phyloP scores from a whole-genome alignment of 345 rosid species.

The Erucastrum elatum region DNA sequence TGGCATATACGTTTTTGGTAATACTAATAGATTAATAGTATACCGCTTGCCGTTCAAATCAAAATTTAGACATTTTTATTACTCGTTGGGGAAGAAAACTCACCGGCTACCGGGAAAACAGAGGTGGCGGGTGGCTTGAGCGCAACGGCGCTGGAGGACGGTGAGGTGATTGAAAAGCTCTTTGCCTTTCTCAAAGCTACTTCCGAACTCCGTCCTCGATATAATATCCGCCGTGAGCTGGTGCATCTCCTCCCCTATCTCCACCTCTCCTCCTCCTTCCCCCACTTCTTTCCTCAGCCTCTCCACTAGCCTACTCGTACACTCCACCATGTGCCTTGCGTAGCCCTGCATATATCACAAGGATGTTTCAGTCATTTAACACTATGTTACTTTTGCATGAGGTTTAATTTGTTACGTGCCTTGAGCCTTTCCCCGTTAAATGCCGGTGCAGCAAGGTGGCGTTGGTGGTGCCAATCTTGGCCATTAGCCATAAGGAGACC shows the following conservation, averaged over 20 bases:
- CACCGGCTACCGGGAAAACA: constrained; percentile 95
- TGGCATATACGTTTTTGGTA: neutral
- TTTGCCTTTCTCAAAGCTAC: constrained; percentile 82
- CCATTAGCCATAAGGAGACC: constrained; percentile 88
- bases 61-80: neutral
- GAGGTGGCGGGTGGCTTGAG: constrained; percentile 81
- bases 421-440: constrained; percentile 65
- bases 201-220: constrained; percentile 77
- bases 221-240: constrained; percentile 80
- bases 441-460: constrained; percentile 59
- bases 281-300: constrained; percentile 52
- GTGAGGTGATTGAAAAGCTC: constrained; percentile 73
- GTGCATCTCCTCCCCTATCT: constrained; percentile 81
- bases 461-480: constrained; percentile 63
- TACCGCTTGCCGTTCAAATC: neutral
- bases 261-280: constrained; percentile 63
- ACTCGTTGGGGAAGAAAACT: neutral
- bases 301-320: constrained; percentile 61
- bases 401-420: constrained; percentile 39
- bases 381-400: constrained; percentile 13
- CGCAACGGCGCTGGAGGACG: constrained; percentile 61
- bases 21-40: neutral
- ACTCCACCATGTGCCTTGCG: constrained; percentile 78
- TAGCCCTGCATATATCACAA: constrained; percentile 50
- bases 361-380: neutral